Evolutionary conservation across 345 rosid genomes (phyloP), one percentile per base, ranked within the genome.

Genomic region (Brassica carinata): DNA sequence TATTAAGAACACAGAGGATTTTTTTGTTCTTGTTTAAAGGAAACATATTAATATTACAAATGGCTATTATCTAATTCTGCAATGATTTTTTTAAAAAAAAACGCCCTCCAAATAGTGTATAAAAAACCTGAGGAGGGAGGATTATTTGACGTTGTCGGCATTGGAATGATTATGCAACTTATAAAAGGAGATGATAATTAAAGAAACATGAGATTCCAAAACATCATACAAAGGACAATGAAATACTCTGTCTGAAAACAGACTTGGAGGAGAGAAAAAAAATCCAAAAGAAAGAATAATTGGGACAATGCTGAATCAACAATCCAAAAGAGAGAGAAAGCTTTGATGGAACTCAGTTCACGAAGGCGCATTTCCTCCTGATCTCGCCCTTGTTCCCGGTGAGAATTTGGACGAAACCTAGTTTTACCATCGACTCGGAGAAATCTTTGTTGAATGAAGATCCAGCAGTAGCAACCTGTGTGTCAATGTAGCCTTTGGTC

Each of bases 381-480:
- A 91, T 88, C 84, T 87, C 89, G 18, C 96, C 93, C 0, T 70
- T 64, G 0, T 34, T 78, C 2, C 89, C 91, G 0, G 90, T 85
- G 18, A 91, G 87, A 10, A 86, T 84, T 4, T 71, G 83, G 38
- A 84, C 71, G 5, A 71, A 43, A 17, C 96, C 96, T 82, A 91
- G 89, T 45, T 87, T 89, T 1, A 85, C 18, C 93, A 91, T 91
- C 1, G 96, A 89, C 5, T 40, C 86, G 0, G 87, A 82, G 67
- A 91, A 91, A 68, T 89, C 91, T 58, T 77, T 72, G 1, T 66
- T 74, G 67, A 90, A 90, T 0, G 84, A 77, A 31, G 48, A 36
- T 9, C 87, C 89, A n/a, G 19, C 74, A 0, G 81, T 80, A 0
- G 8, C 1, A 19, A 84, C 83, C 19, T 90, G 89, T 10, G 14